Evolutionary conservation across 208 protist genomes (phyloP).

Genomic region (Trypanosoma melophagium): DNA sequence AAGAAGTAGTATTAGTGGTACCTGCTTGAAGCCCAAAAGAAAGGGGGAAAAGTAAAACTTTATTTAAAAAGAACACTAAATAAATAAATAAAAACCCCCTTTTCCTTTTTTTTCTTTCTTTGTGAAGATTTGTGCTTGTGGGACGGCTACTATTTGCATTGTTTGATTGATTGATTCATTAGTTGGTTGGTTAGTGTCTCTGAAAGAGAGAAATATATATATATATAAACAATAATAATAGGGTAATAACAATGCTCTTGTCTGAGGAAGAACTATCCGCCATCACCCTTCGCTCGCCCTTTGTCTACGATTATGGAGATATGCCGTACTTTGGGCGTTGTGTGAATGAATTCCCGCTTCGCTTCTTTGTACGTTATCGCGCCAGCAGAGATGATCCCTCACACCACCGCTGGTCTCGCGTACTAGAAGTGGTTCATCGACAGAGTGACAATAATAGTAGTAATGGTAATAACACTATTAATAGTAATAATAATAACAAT

Average conservation of each 20-base stretch:
- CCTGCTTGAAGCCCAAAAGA: too few relatives aligned
- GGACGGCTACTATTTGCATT: too few relatives aligned
- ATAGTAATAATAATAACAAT: constrained; percentile 5
- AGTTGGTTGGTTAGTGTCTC: too few relatives aligned
- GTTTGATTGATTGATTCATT: too few relatives aligned
- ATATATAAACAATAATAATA: too few relatives aligned
- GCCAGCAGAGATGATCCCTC: constrained; percentile 35
- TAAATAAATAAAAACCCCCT: too few relatives aligned
- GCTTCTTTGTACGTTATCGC: constrained; percentile 74
- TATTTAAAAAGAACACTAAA: too few relatives aligned
- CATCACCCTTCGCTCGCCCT: constrained; percentile 65
- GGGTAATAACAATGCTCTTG: constrained; percentile 23
- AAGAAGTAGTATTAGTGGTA: too few relatives aligned
- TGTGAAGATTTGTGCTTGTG: too few relatives aligned
- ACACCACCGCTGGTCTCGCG: constrained; percentile 62
- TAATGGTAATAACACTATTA: constrained; percentile 1
- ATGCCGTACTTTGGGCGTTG: constrained; percentile 52
- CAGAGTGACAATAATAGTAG: background rate
- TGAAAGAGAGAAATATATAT: too few relatives aligned
- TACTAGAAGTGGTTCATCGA: constrained; percentile 28
- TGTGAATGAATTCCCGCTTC: constrained; percentile 54
- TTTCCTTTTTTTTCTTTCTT: too few relatives aligned
- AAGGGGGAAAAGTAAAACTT: too few relatives aligned
- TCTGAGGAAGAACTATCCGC: constrained; percentile 37
- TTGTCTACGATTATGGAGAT: constrained; percentile 66